Evolutionary conservation across 805 yeast species (phyloP).

Genomic region (Barnettozyma populi): DNA sequence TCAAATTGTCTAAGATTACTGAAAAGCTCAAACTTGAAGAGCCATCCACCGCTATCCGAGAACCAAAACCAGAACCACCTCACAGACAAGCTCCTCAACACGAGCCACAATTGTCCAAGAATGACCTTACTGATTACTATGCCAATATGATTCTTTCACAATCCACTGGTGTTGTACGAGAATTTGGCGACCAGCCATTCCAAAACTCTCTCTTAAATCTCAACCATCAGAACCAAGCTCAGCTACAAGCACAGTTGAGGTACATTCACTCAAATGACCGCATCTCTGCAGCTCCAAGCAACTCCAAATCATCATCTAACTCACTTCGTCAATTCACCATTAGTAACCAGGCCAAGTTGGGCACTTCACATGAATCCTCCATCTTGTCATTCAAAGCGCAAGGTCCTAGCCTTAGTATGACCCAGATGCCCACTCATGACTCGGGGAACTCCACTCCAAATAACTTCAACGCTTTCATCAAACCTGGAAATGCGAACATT

Average conservation of each 20-base stretch:
- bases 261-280: constrained; percentile 28
- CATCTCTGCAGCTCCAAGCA: constrained; percentile 9
- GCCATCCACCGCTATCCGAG: background rate
- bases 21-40: constrained; percentile 7
- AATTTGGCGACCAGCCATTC: constrained; percentile 30
- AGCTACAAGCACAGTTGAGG: constrained; percentile 12
- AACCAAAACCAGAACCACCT: constrained; percentile 2
- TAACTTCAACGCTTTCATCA: constrained; percentile 38
- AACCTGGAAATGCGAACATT: constrained; percentile 30
- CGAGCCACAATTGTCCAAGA: constrained; percentile 17
- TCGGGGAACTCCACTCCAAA: constrained; percentile 21
- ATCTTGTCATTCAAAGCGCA: constrained; percentile 19
- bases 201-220: constrained; percentile 21
- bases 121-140: constrained; percentile 28
- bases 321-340: constrained; percentile 24
- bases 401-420: constrained; percentile 23
- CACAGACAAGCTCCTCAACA: constrained; percentile 4
- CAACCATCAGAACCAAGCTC: constrained; percentile 9
- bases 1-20: constrained; percentile 3
- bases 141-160: constrained; percentile 45
- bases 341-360: constrained; percentile 7
- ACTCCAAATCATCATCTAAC: constrained; percentile 14
- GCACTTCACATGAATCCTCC: constrained; percentile 18
- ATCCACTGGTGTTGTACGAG: constrained; percentile 46
- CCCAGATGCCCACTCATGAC: constrained; percentile 15